Evolutionary conservation across 148 eudicot species (phyloP), one percentile per base, ranked within the genome.

Genomic region (Rhododendron ferrugineum): DNA sequence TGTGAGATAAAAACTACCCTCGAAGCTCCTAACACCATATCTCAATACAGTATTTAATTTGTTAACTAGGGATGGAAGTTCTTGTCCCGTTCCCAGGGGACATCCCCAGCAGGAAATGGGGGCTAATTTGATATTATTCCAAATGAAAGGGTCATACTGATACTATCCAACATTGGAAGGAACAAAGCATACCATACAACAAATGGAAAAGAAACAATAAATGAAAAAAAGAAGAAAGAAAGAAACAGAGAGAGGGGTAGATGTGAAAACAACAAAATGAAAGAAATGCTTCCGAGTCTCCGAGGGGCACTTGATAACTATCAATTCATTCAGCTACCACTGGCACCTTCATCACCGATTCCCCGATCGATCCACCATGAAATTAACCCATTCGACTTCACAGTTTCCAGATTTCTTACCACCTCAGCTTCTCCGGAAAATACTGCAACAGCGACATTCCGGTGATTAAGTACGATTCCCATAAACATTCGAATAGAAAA

Each of bases 371-470:
- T 40, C 16, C 82, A 26, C 34, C 42, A n/a, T 56, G 7, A 56
- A 76, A n/a, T 18, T 54, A 56, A 84, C 30, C 22, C 42, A 56
- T 7, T 36, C 0, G 34, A 16, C 20, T 3, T 3, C 26, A 23
- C 30, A 37, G 54, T 70, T 70, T 85, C 80, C 72, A 73, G 1
- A 66, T 52, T 50, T 16, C 74, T 91, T 88, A 91, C 93, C 93
- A 91, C 62, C 81, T 88, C 73, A 91, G 86, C 85, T 87, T 89
- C 72, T 82, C 89, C 11, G 90, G 93, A 34, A 91, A 89, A 82
- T 89, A 91, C 93, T 91, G 89, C 90, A 86, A 75, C 11, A 32
- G 56, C 6, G 13, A 26, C 34, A 7, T 62, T n/a, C 5, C 14
- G 4, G 22, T 42, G 6, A 22, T 23, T 5, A 58, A 42, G 14